Percentiles rank a stretch among this genome's conserved stretches.
These are phyloP conservation scores for Lasiosphaeris hirsuta DNA, from an alignment of 495 filamentous ascomycete genomes.

Conservation along the genomic window DNA sequence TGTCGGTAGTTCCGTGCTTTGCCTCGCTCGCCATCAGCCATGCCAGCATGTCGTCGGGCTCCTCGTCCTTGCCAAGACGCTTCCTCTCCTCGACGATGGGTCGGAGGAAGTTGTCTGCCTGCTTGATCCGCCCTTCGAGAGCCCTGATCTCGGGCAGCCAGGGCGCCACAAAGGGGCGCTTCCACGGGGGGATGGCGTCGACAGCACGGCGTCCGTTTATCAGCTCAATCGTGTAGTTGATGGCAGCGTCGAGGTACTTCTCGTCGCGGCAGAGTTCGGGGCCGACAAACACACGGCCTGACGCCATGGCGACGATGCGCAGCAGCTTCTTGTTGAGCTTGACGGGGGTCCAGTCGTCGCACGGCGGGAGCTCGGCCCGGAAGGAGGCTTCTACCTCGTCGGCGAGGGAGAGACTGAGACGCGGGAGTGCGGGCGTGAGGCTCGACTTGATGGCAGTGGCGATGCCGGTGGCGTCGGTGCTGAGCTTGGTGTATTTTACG, in stretches of 20 bases:
- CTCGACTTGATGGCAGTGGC: slow-evolving; percentile 24
- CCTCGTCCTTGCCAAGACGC: slow-evolving; percentile 18
- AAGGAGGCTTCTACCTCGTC: slow-evolving; percentile 27
- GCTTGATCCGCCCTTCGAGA: slow-evolving; percentile 24
- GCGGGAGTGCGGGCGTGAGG: slow-evolving; percentile 26
- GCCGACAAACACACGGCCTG: slow-evolving; percentile 58
- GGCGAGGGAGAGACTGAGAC: slow-evolving; percentile 24
- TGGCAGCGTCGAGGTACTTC: slow-evolving; percentile 55
- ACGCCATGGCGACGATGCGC: slow-evolving; percentile 53
- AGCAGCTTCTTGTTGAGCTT: slow-evolving; percentile 37
- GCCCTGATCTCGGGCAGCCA: slow-evolving; percentile 32
- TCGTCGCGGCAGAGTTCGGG: slow-evolving; percentile 48
- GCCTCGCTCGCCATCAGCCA: slow-evolving; percentile 35
- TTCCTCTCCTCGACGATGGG: slow-evolving; percentile 29
- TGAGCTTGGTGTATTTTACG: slow-evolving; percentile 27
- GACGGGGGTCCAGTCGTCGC: slow-evolving; percentile 42
- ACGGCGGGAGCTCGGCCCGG: slow-evolving; percentile 24
- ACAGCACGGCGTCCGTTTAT: slow-evolving; percentile 31
- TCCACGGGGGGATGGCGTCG: slow-evolving; percentile 26
- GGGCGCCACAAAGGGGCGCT: slow-evolving; percentile 29
- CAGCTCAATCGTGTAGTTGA: slow-evolving; percentile 55
- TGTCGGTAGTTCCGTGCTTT: slow-evolving; percentile 17
- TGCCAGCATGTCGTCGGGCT: slow-evolving; percentile 38
- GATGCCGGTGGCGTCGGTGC: slow-evolving; percentile 11
- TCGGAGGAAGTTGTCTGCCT: slow-evolving; percentile 27